Conservation (phyloP, 2,329 filamentous ascomycete genomes). For the Neofusicoccum kwambonambiense region DNA sequence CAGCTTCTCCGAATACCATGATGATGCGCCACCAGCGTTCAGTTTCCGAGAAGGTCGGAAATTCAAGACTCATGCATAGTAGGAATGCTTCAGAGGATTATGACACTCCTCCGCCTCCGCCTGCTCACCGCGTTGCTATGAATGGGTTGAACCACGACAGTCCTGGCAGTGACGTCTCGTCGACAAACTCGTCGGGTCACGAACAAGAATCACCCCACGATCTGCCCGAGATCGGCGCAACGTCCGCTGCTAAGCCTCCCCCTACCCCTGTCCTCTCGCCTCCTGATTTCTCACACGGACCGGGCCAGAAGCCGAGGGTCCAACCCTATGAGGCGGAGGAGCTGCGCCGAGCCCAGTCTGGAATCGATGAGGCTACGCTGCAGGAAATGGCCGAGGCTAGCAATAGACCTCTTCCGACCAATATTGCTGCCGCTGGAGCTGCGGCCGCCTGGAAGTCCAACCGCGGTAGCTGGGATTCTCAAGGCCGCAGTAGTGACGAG, state of each 20-base stretch:
- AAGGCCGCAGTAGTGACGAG: constrained; percentile 34
- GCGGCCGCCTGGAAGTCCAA: constrained; percentile 39
- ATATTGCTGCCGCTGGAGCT: constrained; percentile 40
- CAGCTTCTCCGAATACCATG: constrained; percentile 37
- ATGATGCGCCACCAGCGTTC: constrained; percentile 47
- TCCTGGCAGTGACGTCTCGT: constrained; percentile 23
- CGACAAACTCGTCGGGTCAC: constrained; percentile 19
- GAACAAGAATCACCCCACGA: constrained; percentile 24
- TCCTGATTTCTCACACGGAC: constrained; percentile 74
- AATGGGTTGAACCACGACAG: constrained; percentile 27
- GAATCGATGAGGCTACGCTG: constrained; percentile 79
- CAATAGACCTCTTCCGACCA: constrained; percentile 46
- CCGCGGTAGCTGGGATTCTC: constrained; percentile 26
- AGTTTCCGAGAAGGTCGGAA: constrained; percentile 40
- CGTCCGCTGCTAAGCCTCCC: constrained; percentile 41
- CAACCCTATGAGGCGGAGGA: constrained; percentile 74
- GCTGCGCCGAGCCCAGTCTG: constrained; percentile 75
- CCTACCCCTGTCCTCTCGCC: constrained; percentile 76
- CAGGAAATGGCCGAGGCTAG: constrained; percentile 74
- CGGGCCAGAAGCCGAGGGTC: constrained; percentile 67
- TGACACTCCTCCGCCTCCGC: constrained; percentile 42
- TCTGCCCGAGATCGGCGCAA: constrained; percentile 34
- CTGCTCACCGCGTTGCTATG: constrained; percentile 33
- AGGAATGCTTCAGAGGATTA: constrained; percentile 30
- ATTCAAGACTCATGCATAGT: constrained; percentile 4